Conservation (phyloP, 139 green algal genomes). For the Ettlia oleoabundans region DNA sequence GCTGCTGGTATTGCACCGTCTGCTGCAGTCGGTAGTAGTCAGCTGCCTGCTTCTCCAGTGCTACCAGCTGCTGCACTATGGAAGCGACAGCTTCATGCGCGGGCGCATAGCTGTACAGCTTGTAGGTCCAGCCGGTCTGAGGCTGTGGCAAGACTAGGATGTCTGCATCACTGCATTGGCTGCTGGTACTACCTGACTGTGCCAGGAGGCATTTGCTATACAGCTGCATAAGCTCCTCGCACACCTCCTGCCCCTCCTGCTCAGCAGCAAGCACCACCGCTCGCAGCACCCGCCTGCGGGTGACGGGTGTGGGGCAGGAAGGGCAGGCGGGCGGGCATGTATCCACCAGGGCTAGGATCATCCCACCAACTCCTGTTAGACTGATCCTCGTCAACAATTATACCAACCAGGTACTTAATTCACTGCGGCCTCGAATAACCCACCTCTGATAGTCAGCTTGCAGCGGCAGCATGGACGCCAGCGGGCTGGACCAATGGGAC, state of each 20-base stretch:
- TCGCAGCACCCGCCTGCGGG: constrained; percentile 16
- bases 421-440: too few species aligned
- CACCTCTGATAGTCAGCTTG: constrained; percentile 19
- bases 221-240: constrained; percentile 34
- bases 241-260: constrained; percentile 10
- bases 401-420: too few species aligned
- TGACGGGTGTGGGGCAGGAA: too few species aligned
- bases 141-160: too few species aligned
- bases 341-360: too few species aligned
- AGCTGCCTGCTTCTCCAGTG: neutral
- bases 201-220: constrained; percentile 26
- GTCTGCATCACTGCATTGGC: neutral
- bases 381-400: too few species aligned
- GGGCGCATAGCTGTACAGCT: constrained; percentile 27
- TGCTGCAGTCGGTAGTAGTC: neutral
- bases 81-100: neutral
- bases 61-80: neutral
- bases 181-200: too few species aligned
- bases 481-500: neutral
- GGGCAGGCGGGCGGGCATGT: too few species aligned
- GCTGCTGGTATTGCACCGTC: neutral
- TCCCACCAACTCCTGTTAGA: too few species aligned
- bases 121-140: constrained; percentile 27
- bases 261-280: constrained; percentile 39
- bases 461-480: neutral